Evolutionary conservation across 2,329 filamentous ascomycete genomes (phyloP).

Genomic region (Saccharata proteae): DNA sequence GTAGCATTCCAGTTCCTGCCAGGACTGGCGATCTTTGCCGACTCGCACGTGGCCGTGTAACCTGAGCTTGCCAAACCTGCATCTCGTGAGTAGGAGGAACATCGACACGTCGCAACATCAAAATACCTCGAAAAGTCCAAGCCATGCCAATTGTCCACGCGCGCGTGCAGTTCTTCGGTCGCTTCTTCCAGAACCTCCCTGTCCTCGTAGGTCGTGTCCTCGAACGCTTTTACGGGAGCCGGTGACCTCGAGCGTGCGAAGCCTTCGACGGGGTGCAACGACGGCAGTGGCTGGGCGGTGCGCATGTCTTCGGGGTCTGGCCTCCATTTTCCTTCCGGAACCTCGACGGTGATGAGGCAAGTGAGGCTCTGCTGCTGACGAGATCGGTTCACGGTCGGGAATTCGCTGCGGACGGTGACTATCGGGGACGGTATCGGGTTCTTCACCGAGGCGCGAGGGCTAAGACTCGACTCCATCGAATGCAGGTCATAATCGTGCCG

Average conservation of each 20-base stretch:
- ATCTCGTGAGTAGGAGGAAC: slow-evolving; percentile 9
- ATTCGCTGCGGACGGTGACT: slow-evolving; percentile 93
- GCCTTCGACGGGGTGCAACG: slow-evolving; percentile 35
- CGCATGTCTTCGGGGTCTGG: slow-evolving; percentile 70
- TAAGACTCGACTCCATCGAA: slow-evolving; percentile 80
- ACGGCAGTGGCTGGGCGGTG: slow-evolving; percentile 36
- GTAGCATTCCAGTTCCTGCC: slow-evolving; percentile 96
- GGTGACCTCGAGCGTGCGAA: slow-evolving; percentile 43
- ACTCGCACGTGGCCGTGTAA: slow-evolving; percentile 84
- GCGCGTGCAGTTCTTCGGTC: slow-evolving; percentile 68
- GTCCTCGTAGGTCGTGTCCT: slow-evolving; percentile 58
- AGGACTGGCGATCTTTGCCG: slow-evolving; percentile 89
- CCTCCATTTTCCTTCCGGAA: slow-evolving; percentile 83
- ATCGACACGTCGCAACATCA: not conserved
- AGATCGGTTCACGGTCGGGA: slow-evolving; percentile 83
- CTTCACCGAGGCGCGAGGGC: slow-evolving; percentile 55
- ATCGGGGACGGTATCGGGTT: slow-evolving; percentile 84
- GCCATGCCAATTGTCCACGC: slow-evolving; percentile 98
- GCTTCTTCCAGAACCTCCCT: slow-evolving; percentile 69
- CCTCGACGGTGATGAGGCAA: slow-evolving; percentile 86
- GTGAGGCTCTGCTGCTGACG: slow-evolving; percentile 91
- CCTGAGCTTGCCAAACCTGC: slow-evolving; percentile 78
- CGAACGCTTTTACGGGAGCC: slow-evolving; percentile 33
- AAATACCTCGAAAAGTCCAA: slow-evolving; percentile 71
- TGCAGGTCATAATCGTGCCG: slow-evolving; percentile 93